Percentiles rank a stretch among this genome's conserved stretches.
These are phyloP conservation scores for Leptomonas pyrrhocoris DNA, from an alignment of 208 protist species.

Conservation along the genomic window DNA sequence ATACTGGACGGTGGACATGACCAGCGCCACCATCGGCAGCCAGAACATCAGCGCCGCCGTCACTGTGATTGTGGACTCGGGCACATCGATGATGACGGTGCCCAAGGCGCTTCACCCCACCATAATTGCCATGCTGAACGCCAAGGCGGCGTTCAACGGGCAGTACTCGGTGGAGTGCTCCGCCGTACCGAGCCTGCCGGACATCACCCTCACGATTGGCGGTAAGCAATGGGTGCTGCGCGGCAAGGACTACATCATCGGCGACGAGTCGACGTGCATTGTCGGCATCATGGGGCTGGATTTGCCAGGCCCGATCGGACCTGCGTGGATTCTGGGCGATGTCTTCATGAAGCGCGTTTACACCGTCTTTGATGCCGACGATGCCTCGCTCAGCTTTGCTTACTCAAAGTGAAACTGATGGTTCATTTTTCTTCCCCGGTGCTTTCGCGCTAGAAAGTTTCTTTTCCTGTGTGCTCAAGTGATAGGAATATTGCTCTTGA, in stretches of 20 bases:
- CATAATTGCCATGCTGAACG: slow-evolving; percentile 58
- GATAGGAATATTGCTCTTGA: too few relatives aligned
- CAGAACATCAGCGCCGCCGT: slow-evolving; percentile 44
- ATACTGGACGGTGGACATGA: slow-evolving; percentile 91
- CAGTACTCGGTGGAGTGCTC: slow-evolving; percentile 59
- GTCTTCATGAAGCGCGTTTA: slow-evolving; percentile 66
- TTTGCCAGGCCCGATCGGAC: slow-evolving; percentile 39
- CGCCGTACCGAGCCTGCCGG: slow-evolving; percentile 59
- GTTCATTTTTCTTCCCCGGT: background rate
- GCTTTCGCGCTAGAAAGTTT: too few relatives aligned
- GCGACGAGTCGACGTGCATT: slow-evolving; percentile 60
- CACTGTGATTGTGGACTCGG: slow-evolving; percentile 90
- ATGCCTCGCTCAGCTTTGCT: slow-evolving; percentile 55
- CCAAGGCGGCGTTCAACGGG: slow-evolving; percentile 41
- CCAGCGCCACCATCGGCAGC: slow-evolving; percentile 41
- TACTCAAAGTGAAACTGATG: slow-evolving; percentile 35
- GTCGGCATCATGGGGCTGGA: slow-evolving; percentile 59
- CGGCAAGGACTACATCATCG: slow-evolving; percentile 87
- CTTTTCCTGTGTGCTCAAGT: background rate
- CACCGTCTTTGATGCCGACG: slow-evolving; percentile 63
- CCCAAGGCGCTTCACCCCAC: slow-evolving; percentile 56
- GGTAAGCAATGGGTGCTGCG: slow-evolving; percentile 70
- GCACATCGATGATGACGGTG: slow-evolving; percentile 94
- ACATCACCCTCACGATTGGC: slow-evolving; percentile 65
- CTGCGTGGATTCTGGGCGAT: slow-evolving; percentile 59